Base-by-base conservation (phyloP, 2,329 filamentous ascomycete species). In the Xylariaceae sp. region DNA sequence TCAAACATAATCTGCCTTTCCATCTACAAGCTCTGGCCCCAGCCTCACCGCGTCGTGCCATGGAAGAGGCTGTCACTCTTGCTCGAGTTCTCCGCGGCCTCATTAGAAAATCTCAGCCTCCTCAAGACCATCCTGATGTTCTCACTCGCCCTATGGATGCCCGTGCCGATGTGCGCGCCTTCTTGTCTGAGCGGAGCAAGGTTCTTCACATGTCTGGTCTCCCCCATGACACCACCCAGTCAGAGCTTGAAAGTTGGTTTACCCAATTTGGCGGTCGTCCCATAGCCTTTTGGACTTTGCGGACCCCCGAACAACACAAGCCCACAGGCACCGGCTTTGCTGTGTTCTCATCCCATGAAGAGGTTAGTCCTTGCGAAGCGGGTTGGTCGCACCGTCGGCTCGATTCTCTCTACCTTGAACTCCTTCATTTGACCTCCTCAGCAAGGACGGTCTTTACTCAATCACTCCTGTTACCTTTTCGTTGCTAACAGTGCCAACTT, bases 241-340 rank as follows among this genome's bases (percentile, higher is more conserved):
- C 93, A 3, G 94, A 99, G 77, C 83, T 99, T 20, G 94, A 99
- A 78, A 97, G 92, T 76, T 99, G 94, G 94, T 99, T 97, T 72
- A 99, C 94, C 24, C 94, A 99, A 74, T 99, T 96, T 70, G 94
- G 94, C 60, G 94, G 94, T 43, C 89, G 94, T 36, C 94, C 94
- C 24, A 99, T 99, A 76, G 94, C 94, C 16, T 99, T 99, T 77
- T 99, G 94, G 94, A 99, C 94, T 15, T 82, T 99, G 44, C 89
- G 93, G 58, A 99, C 94, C 11, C 94, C 94, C 3, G 94, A 99
- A 75, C 94, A 97, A 77, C 94, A 97, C 77, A 99, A 99, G 81
- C 94, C 94, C n/a, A 99, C 94, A 8, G 94, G 94, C 36, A 96
- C 93, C 49, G 94, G 94, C 48, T 99, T 99, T 74, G 94, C 94